phyloP scores from a whole-genome alignment of 1,284 basidiomycete species.

The Boletus calvinii region DNA sequence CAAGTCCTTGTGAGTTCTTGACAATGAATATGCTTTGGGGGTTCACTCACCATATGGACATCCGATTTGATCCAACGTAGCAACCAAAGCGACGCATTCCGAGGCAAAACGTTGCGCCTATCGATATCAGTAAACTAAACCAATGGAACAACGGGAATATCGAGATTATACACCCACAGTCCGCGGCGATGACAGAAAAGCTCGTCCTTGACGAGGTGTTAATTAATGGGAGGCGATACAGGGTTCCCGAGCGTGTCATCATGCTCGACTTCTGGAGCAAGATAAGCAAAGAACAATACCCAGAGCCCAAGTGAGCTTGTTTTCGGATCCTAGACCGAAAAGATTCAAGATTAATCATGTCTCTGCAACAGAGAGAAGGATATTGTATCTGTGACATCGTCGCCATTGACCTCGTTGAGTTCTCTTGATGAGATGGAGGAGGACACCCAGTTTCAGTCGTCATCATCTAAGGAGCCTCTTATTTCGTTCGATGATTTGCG shows the following conservation, averaged over 20 bases:
- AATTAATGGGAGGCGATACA: conserved; percentile 83
- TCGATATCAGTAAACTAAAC: conserved; percentile 68
- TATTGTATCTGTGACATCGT: conserved; percentile 53
- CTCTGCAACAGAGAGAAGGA: conserved; percentile 38
- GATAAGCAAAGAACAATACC: conserved; percentile 49
- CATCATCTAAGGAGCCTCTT: conserved; percentile 21
- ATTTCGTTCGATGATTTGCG: conserved; percentile 41
- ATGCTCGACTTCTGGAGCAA: conserved; percentile 96
- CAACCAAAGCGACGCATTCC: conserved; percentile 75
- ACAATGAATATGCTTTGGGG: conserved; percentile 3
- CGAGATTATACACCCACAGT: conserved; percentile 74
- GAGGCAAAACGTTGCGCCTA: conserved; percentile 60
- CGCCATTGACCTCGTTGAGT: conserved; percentile 72
- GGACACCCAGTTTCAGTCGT: conserved; percentile 22
- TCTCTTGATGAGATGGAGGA: conserved; percentile 64
- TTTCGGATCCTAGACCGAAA: not conserved
- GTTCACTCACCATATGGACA: conserved; percentile 10
- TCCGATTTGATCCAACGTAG: conserved; percentile 40
- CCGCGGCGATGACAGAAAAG: conserved; percentile 43
- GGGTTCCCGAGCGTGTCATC: conserved; percentile 92
- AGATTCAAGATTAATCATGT: not conserved
- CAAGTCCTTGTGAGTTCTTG: conserved; percentile 61
- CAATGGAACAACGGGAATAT: conserved; percentile 92
- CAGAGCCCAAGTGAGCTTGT: conserved; percentile 42
- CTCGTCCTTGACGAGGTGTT: conserved; percentile 70